phyloP scores from a whole-genome alignment of 805 yeast genomes.

The Lachancea kluyveri region DNA sequence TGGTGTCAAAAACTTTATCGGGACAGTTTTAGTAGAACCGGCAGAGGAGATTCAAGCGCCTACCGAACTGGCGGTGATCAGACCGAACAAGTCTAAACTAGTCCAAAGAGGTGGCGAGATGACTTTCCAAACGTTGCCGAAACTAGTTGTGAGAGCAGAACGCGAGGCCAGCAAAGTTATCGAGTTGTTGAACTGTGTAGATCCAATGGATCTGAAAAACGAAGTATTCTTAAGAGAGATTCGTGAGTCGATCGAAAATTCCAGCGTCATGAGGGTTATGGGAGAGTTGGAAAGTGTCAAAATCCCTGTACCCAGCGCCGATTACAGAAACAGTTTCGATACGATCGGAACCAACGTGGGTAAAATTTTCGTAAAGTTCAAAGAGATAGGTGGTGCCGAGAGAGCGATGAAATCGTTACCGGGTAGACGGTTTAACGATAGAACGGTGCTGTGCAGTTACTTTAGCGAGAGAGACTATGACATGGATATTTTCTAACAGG shows the following conservation, averaged over 20 bases:
- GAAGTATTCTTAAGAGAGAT: conserved; percentile 43
- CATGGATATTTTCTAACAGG: conserved; percentile 18
- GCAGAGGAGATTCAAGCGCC: conserved; percentile 1
- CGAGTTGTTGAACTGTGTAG: conserved; percentile 58
- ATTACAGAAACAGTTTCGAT: conserved; percentile 40
- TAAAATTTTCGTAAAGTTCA: conserved; percentile 63
- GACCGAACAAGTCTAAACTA: conserved; percentile 19
- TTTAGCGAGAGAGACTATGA: conserved; percentile 56
- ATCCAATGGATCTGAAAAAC: conserved; percentile 56
- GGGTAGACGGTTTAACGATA: conserved; percentile 61
- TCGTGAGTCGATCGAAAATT: conserved; percentile 40
- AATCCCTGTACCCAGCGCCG: conserved; percentile 51
- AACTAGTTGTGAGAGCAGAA: conserved; percentile 27
- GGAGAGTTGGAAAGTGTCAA: conserved; percentile 43
- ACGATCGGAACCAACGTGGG: conserved; percentile 56
- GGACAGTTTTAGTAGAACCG: conserved; percentile 21
- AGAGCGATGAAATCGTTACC: conserved; percentile 52
- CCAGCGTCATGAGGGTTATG: conserved; percentile 37
- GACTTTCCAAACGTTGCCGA: conserved; percentile 33
- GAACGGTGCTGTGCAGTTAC: conserved; percentile 62
- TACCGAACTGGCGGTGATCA: conserved; percentile 8
- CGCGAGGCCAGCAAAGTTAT: conserved; percentile 41
- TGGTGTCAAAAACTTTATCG: conserved; percentile 17
- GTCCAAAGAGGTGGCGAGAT: conserved; percentile 18
- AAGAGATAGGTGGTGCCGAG: conserved; percentile 42